Percentiles rank a stretch among this genome's conserved stretches.
phyloP scores from a whole-genome alignment of 2,329 filamentous ascomycete species.

The Botrytis cinerea region DNA sequence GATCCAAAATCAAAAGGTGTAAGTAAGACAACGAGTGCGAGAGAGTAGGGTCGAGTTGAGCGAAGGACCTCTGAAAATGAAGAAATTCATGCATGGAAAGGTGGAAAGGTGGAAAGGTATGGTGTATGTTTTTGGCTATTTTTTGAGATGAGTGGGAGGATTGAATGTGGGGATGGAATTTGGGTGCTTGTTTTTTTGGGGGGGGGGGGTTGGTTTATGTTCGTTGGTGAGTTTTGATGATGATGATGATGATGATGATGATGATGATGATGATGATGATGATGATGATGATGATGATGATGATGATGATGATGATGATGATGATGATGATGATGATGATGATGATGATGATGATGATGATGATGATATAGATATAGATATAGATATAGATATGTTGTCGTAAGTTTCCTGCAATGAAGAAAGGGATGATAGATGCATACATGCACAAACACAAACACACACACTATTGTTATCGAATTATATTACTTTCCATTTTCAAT shows the following conservation, averaged over 20 bases:
- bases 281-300: neutral
- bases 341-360: neutral
- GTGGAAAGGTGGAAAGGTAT: too few species aligned
- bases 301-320: neutral
- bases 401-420: too few species aligned
- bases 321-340: neutral
- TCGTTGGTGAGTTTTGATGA: neutral
- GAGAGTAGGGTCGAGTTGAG: neutral
- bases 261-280: neutral
- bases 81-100: neutral
- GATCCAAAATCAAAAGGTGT: neutral
- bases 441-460: too few species aligned
- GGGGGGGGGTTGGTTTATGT: neutral
- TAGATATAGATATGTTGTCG: neutral
- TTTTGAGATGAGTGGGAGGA: neutral
- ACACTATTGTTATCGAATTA: too few species aligned
- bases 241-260: neutral
- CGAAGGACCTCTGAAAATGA: neutral
- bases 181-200: too few species aligned
- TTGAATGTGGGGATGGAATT: too few species aligned
- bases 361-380: neutral
- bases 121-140: neutral
- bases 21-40: fast-evolving
- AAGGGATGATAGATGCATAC: too few species aligned
- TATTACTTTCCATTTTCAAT: too few species aligned